Conservation (phyloP, 2,329 filamentous ascomycete genomes). For the Diplodia mutila region DNA sequence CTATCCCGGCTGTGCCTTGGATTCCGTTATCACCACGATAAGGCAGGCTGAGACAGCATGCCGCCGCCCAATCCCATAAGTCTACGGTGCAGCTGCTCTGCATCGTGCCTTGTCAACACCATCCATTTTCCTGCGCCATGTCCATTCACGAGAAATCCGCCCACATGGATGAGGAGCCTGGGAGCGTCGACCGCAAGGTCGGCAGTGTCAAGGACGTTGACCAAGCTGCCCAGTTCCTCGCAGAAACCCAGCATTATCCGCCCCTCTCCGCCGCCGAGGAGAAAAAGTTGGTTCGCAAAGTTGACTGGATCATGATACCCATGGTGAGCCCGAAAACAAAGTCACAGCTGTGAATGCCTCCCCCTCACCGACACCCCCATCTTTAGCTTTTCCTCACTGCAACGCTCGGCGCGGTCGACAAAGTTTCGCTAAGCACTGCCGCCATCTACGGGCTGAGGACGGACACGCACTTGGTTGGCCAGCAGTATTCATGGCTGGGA, state of each 20-base stretch:
- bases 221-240: conserved; percentile 35
- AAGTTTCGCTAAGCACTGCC: conserved; percentile 47
- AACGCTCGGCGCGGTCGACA: conserved; percentile 47
- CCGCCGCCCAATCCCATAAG: neutral
- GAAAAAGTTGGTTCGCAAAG: conserved; percentile 29
- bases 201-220: conserved; percentile 29
- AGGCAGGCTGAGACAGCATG: neutral
- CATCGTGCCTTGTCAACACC: neutral
- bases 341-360: conserved; percentile 47
- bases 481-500: conserved; percentile 62
- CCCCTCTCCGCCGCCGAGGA: conserved; percentile 34
- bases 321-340: conserved; percentile 33
- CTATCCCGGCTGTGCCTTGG: no score
- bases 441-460: conserved; percentile 56
- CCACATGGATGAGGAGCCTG: neutral
- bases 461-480: conserved; percentile 52
- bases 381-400: conserved; percentile 20
- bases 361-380: conserved; percentile 41
- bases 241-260: conserved; percentile 29
- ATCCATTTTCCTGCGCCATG: neutral
- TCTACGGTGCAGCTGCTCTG: neutral
- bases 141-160: neutral
- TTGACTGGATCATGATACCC: conserved; percentile 24
- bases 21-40: neutral
- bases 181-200: conserved; percentile 9